Conservation (phyloP, 1,284 basidiomycete genomes). For the Anthracocystis setariae region DNA sequence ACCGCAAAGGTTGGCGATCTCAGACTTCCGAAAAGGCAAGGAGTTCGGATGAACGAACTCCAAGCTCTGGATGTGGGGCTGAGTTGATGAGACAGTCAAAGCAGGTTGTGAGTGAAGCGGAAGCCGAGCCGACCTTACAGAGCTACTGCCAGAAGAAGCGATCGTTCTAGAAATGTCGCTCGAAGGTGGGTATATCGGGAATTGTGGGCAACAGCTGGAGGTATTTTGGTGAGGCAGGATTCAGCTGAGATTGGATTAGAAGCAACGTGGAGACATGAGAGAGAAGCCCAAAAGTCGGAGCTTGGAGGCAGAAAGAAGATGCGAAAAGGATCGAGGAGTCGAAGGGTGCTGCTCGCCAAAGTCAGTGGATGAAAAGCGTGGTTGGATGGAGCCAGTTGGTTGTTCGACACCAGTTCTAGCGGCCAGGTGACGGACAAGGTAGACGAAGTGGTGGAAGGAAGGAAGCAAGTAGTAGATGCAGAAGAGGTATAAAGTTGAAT, state of each 20-base stretch:
- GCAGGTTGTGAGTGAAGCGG: neutral
- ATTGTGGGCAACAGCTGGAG: conserved; percentile 6
- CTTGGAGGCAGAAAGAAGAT: neutral
- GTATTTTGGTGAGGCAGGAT: conserved; percentile 21
- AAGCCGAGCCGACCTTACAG: neutral
- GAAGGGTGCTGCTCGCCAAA: neutral
- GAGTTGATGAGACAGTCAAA: neutral
- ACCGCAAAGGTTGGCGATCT: conserved; percentile 10
- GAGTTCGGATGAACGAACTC: conserved; percentile 10
- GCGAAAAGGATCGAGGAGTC: neutral
- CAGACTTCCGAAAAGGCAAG: conserved; percentile 27
- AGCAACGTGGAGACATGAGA: conserved; percentile 3
- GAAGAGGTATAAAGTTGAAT: conserved; percentile 20
- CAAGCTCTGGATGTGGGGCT: conserved; percentile 6
- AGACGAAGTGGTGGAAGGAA: neutral
- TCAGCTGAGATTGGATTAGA: conserved; percentile 17
- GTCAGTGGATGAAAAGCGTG: too few species aligned
- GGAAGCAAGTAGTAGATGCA: neutral
- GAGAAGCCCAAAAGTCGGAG: neutral
- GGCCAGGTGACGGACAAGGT: neutral
- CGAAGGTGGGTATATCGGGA: conserved; percentile 18
- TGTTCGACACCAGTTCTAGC: conserved; percentile 15
- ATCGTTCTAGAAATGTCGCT: neutral
- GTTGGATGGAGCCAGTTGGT: neutral
- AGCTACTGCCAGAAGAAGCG: neutral